Conservation (phyloP, 129 eudicot genomes). For the Tagetes erecta region DNA sequence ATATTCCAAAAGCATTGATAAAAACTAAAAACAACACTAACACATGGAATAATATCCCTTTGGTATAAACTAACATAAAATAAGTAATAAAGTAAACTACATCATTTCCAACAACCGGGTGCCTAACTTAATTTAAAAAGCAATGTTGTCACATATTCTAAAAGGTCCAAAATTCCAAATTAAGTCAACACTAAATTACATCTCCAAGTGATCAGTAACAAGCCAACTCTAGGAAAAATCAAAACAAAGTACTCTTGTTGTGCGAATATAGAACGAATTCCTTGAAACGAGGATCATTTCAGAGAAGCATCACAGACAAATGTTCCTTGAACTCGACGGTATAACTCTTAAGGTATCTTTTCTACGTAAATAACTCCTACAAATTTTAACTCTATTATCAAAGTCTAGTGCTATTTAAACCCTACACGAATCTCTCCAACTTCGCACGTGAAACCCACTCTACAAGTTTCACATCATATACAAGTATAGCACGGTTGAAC, state of each 20-base stretch:
- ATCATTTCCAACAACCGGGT: too few relatives aligned
- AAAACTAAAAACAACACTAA: too few relatives aligned
- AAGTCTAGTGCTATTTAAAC: not conserved
- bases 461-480: not conserved
- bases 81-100: too few relatives aligned
- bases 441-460: not conserved
- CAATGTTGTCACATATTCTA: not conserved
- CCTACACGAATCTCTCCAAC: not conserved
- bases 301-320: slow-evolving; percentile 3
- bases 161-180: not conserved
- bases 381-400: not conserved
- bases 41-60: too few relatives aligned
- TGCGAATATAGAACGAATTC: slow-evolving; percentile 2
- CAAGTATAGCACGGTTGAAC: not conserved
- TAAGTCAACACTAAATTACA: not conserved
- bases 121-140: too few relatives aligned
- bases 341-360: not conserved
- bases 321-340: not conserved
- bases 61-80: too few relatives aligned
- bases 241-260: slow-evolving; percentile 2
- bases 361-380: not conserved
- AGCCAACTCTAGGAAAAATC: not conserved
- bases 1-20: too few relatives aligned
- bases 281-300: not conserved
- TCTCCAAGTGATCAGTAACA: not conserved